phyloP scores from a whole-genome alignment of 352 stramenopile genomes.

The Blastocystis sp. region DNA sequence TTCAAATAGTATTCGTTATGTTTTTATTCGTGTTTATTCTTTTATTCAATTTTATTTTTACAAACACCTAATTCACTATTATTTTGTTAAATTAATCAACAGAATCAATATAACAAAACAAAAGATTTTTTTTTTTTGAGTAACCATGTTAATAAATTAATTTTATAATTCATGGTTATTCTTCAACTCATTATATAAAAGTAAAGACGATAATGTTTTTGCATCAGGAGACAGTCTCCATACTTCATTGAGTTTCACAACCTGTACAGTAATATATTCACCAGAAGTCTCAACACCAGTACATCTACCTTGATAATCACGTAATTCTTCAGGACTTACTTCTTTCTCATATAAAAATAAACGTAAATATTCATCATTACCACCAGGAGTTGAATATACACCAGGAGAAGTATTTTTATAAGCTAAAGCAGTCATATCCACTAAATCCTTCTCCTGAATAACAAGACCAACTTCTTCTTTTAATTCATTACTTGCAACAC shows the following conservation, averaged over 20 bases:
- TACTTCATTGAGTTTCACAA: constrained; percentile 10
- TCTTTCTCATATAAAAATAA: constrained; percentile 36
- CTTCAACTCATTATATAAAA: constrained; percentile 24
- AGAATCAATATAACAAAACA: constrained; percentile 4
- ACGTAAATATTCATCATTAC: constrained; percentile 33
- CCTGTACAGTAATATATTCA: constrained; percentile 33
- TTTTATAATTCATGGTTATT: too few relatives aligned
- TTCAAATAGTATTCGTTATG: neutral
- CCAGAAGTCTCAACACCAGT: constrained; percentile 28
- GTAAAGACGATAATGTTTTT: constrained; percentile 18
- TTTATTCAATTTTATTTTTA: neutral
- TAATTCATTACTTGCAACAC: constrained; percentile 31
- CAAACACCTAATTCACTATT: neutral
- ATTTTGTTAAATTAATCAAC: constrained; percentile 17
- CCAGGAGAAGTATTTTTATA: constrained; percentile 16
- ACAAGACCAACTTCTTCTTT: constrained; percentile 28
- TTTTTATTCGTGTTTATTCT: neutral
- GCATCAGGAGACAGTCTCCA: constrained; percentile 3
- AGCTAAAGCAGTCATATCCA: constrained; percentile 31
- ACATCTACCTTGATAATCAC: constrained; percentile 9
- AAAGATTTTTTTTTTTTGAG: neutral
- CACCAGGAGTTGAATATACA: constrained; percentile 28
- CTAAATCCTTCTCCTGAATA: constrained; percentile 1
- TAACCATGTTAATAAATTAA: too few relatives aligned
- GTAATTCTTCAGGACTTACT: constrained; percentile 9